Conservation (phyloP, 2,329 filamentous ascomycete species). For the Ustulina deusta region DNA sequence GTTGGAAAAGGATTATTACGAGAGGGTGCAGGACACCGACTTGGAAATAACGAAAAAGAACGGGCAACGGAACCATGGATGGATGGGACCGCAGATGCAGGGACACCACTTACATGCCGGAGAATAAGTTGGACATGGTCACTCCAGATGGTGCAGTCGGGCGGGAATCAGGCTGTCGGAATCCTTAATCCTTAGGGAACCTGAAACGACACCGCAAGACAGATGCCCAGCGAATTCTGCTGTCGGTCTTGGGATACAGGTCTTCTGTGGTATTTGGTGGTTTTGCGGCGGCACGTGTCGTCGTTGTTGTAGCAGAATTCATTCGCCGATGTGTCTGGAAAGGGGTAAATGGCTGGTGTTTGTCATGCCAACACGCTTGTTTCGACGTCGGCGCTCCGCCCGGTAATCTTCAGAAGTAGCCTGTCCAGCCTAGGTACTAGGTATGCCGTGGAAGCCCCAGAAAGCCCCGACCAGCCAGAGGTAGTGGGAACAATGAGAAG, state of each 20-base stretch:
- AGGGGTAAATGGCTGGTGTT: constrained; percentile 41
- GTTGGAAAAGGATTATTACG: constrained; percentile 1
- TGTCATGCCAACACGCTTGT: constrained; percentile 40
- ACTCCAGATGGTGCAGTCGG: constrained; percentile 44
- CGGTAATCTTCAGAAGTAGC: constrained; percentile 30
- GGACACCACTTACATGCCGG: constrained; percentile 66
- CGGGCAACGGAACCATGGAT: neutral
- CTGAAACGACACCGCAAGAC: constrained; percentile 27
- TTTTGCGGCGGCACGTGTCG: constrained; percentile 13
- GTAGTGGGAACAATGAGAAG: neutral
- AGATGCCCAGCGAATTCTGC: constrained; percentile 32
- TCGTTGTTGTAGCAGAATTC: constrained; percentile 26
- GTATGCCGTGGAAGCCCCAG: constrained; percentile 6
- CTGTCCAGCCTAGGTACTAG: neutral
- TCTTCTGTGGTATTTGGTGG: constrained; percentile 17
- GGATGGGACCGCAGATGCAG: constrained; percentile 23
- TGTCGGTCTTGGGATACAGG: constrained; percentile 16
- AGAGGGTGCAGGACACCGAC: constrained; percentile 2
- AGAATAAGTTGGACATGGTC: constrained; percentile 71
- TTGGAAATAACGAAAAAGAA: constrained; percentile 5
- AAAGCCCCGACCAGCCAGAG: constrained; percentile 7
- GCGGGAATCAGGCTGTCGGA: constrained; percentile 35
- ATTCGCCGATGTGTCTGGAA: constrained; percentile 33
- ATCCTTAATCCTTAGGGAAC: constrained; percentile 10
- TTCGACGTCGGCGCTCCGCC: constrained; percentile 35